A percentile compares a stretch with the other conserved stretches of the same genome.
Conservation (phyloP, 306 rosid genomes). For the Alnus glutinosa region DNA sequence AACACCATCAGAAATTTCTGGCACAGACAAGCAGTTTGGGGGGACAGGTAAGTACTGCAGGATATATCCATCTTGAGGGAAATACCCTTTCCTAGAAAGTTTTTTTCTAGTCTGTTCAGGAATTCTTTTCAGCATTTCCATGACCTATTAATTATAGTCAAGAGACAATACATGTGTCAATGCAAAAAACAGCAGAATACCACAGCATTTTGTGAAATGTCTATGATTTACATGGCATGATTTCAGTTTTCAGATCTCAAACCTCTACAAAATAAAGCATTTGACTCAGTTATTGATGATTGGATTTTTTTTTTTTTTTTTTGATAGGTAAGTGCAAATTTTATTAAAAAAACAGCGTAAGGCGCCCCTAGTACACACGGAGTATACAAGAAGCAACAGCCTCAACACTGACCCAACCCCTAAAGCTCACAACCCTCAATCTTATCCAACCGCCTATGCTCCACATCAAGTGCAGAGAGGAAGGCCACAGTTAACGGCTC, state of each 20-base stretch:
- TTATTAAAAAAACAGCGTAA: too few relatives aligned
- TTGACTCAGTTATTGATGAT: not conserved
- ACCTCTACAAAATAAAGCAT: not conserved
- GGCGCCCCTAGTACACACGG: too few relatives aligned
- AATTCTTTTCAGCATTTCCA: constrained; percentile 71
- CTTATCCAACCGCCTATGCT: too few relatives aligned
- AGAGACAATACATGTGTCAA: constrained; percentile 12
- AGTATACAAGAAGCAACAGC: too few relatives aligned
- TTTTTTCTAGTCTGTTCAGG: constrained; percentile 66
- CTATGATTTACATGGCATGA: not conserved
- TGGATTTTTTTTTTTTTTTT: too few relatives aligned
- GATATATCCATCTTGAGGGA: constrained; percentile 89
- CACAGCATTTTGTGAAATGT: not conserved
- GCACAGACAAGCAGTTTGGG: constrained; percentile 90
- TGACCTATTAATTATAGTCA: constrained; percentile 47
- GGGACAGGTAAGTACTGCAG: constrained; percentile 79
- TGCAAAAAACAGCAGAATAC: not conserved
- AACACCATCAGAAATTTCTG: constrained; percentile 96
- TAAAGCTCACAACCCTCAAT: too few relatives aligned
- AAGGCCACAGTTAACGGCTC: too few relatives aligned
- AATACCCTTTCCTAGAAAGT: constrained; percentile 73
- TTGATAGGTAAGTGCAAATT: too few relatives aligned
- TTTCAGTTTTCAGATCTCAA: not conserved
- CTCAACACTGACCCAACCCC: too few relatives aligned
- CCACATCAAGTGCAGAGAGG: too few relatives aligned